phyloP scores from a whole-genome alignment of 768 basidiomycete species.

The Trametes sanguinea region DNA sequence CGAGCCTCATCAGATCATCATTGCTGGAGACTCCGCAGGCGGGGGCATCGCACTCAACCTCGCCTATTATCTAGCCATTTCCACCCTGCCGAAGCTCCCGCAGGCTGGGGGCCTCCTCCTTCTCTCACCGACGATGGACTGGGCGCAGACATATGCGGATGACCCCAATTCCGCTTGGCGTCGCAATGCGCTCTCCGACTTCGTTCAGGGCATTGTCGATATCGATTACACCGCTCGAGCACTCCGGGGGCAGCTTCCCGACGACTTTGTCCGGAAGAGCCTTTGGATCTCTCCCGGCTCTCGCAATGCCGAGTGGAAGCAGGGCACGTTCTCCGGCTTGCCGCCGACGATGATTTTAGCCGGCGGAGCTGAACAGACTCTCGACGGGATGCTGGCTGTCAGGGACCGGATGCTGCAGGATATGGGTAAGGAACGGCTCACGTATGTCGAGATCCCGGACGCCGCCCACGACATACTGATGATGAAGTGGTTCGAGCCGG shows the following conservation, averaged over 20 bases:
- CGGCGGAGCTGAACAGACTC: constrained; percentile 32
- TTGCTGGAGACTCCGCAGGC: constrained; percentile 58
- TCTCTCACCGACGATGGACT: constrained; percentile 36
- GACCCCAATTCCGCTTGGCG: constrained; percentile 2
- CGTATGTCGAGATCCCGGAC: constrained; percentile 8
- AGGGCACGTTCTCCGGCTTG: constrained; percentile 27
- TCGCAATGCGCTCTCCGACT: constrained; percentile 6
- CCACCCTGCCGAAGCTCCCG: background rate
- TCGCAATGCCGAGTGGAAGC: background rate
- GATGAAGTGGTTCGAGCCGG: constrained; percentile 8
- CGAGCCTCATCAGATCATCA: constrained; percentile 43
- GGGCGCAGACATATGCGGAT: constrained; percentile 18
- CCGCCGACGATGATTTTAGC: constrained; percentile 31
- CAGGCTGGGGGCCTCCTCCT: constrained; percentile 37
- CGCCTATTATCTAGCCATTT: constrained; percentile 36
- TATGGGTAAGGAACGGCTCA: constrained; percentile 17
- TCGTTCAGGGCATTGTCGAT: background rate
- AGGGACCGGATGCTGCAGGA: constrained; percentile 30
- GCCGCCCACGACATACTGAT: constrained; percentile 6
- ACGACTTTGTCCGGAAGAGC: background rate
- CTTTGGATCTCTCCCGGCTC: constrained; percentile 18
- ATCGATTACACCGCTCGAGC: constrained; percentile 9
- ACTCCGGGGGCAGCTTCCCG: constrained; percentile 4
- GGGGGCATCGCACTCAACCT: constrained; percentile 49
- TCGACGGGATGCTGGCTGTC: constrained; percentile 31